These are phyloP conservation scores for Cordyceps farinosa DNA, from an alignment of 2,329 filamentous ascomycete genomes.

Conservation along the genomic window DNA sequence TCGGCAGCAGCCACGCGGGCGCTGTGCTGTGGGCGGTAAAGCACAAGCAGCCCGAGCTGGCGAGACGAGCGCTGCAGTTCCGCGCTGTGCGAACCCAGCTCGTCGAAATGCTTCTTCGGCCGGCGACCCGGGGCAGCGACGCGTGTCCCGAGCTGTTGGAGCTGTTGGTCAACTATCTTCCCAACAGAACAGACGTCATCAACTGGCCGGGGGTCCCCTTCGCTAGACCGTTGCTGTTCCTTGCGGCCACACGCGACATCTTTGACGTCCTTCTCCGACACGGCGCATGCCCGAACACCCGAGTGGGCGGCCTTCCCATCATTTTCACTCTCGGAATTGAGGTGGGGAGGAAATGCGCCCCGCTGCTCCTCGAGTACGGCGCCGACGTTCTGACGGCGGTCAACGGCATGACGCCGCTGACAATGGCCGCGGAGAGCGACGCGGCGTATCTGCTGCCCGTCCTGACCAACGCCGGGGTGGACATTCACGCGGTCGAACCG, in stretches of 20 bases:
- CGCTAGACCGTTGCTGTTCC: not conserved
- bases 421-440: not conserved
- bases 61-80: not conserved
- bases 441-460: not conserved
- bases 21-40: not conserved
- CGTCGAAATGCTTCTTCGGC: not conserved
- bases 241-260: not conserved
- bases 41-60: not conserved
- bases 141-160: not conserved
- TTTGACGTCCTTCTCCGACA: not conserved
- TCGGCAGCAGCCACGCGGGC: not conserved
- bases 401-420: not conserved
- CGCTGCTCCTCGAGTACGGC: not conserved
- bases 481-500: not conserved
- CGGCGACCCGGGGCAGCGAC: not conserved
- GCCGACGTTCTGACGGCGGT: not conserved
- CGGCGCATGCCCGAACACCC: not conserved
- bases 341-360: not conserved
- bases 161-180: not conserved
- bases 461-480: not conserved
- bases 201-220: not conserved
- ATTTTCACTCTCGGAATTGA: not conserved
- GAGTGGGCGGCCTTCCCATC: not conserved
- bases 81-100: not conserved
- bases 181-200: not conserved